Percentiles rank a stretch among this genome's conserved stretches.
phyloP scores from a whole-genome alignment of 805 yeast genomes.

The Ogataea naganishii region DNA sequence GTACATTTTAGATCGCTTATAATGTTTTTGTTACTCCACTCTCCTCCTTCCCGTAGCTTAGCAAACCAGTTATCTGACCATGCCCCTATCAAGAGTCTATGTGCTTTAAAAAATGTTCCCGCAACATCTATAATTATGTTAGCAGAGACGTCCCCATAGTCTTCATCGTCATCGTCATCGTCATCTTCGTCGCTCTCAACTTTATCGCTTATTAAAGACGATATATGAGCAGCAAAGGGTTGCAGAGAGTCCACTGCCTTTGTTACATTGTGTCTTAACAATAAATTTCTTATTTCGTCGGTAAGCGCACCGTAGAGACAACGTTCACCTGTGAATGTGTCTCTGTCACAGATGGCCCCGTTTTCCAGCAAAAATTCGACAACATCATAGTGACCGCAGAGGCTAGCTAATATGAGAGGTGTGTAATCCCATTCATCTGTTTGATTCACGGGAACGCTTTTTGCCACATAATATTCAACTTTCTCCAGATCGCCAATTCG shows the following conservation, averaged over 20 bases:
- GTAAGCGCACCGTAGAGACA: slow-evolving; percentile 74
- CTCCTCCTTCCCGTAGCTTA: too few species aligned
- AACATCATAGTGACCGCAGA: slow-evolving; percentile 65
- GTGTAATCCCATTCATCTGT: slow-evolving; percentile 70
- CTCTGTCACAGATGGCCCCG: slow-evolving; percentile 75
- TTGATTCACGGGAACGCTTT: slow-evolving; percentile 42
- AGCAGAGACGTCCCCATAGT: too few species aligned
- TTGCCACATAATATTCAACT: slow-evolving; percentile 47
- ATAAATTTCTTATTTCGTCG: slow-evolving; percentile 50
- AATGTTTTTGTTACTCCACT: too few species aligned
- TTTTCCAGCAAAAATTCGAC: slow-evolving; percentile 52
- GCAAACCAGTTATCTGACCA: slow-evolving; percentile 25
- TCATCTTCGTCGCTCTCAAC: too few species aligned
- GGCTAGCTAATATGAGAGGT: slow-evolving; percentile 62
- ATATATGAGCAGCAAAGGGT: slow-evolving; percentile 66
- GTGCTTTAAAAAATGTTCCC: slow-evolving; percentile 24
- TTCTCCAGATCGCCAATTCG: slow-evolving; percentile 59
- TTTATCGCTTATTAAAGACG: too few species aligned
- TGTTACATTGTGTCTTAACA: slow-evolving; percentile 55
- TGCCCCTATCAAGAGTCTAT: slow-evolving; percentile 33
- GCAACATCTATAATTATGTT: too few species aligned
- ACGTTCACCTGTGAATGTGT: slow-evolving; percentile 71
- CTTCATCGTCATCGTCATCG: slow-evolving; percentile 4
- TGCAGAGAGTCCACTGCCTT: slow-evolving; percentile 59
- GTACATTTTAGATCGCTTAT: too few species aligned